Evolutionary conservation across 306 rosid genomes (phyloP), one percentile per base, ranked within the genome.

Genomic region (Quillaja saponaria): DNA sequence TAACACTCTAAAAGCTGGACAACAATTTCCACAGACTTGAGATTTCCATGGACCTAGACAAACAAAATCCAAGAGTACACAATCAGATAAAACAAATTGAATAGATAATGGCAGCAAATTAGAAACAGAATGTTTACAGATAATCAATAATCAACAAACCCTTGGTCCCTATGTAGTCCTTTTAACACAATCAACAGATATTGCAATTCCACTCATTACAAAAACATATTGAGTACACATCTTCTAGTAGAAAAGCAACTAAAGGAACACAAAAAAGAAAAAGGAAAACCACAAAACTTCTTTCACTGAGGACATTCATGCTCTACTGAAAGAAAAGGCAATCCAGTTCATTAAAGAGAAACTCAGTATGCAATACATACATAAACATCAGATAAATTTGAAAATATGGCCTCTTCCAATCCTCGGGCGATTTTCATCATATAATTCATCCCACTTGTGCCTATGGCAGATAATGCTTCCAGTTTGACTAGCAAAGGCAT

Each of bases 1-100:
- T 67, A 92, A 83, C 94, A 88, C 61, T 86, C 87, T 78, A 92
- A 75, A 79, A 92, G 95, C 71, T 71, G 78, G 64, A 82, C 45
- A 47, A 75, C 63, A 40, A 34, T 69, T 55, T 84, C 82, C 10
- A 77, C 79, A 69, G 87, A 73, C 70, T 34, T 77, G 52, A 54
- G 55, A 76, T 72, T 76, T 71, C 78, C 81, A 71, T 54, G 68
- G 52, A 76, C 85, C 98, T 92, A 70, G 57, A 72, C 65, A 55
- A 69, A 70, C 52, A 67, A 54, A 63, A 60, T 35, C 48, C 68
- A 64, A 59, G 71, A 63, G 48, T 57, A 48, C 44, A 57, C n/a
- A n/a, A n/a, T n/a, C n/a, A n/a, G n/a, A n/a, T n/a, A n/a, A n/a
- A n/a, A n/a, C n/a, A n/a, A n/a, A n/a, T n/a, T n/a, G n/a, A n/a